These are phyloP conservation scores for Trifolium repens DNA, from an alignment of 306 rosid species.

Conservation along the genomic window DNA sequence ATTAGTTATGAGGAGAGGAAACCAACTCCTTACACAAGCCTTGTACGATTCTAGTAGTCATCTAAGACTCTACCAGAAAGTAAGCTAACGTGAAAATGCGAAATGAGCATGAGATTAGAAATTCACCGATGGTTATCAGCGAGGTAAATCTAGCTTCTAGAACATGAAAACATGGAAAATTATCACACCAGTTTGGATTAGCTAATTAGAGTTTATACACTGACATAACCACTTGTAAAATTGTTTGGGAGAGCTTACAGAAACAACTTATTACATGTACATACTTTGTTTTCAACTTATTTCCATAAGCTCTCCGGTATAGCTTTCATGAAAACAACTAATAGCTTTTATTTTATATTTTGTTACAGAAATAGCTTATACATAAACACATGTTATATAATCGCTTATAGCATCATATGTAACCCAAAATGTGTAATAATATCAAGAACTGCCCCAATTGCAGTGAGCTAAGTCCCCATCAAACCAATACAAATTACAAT, in stretches of 20 bases:
- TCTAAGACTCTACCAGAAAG: constrained; percentile 16
- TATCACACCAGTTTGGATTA: too few species aligned
- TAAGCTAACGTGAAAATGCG: not conserved
- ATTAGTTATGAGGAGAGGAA: constrained; percentile 12
- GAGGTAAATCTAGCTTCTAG: constrained; percentile 4
- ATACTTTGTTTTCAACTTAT: too few species aligned
- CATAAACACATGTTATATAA: too few species aligned
- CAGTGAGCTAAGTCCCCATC: constrained; percentile 12
- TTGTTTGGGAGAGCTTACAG: too few species aligned
- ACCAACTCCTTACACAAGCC: constrained; percentile 12
- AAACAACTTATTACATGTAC: too few species aligned
- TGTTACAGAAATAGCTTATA: too few species aligned
- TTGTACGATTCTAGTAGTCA: constrained; percentile 10
- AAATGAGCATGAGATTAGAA: not conserved
- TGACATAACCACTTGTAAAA: too few species aligned
- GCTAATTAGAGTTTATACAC: too few species aligned
- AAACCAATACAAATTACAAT: not conserved
- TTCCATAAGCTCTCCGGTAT: too few species aligned
- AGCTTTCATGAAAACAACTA: too few species aligned
- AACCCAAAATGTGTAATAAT: not conserved
- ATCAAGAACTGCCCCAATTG: constrained; percentile 5
- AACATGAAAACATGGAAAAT: constrained; percentile 6
- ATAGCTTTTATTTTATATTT: too few species aligned
- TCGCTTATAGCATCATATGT: not conserved
- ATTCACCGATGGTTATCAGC: not conserved